phyloP scores from a whole-genome alignment of 208 protist species.

The Porcisia deanei region DNA sequence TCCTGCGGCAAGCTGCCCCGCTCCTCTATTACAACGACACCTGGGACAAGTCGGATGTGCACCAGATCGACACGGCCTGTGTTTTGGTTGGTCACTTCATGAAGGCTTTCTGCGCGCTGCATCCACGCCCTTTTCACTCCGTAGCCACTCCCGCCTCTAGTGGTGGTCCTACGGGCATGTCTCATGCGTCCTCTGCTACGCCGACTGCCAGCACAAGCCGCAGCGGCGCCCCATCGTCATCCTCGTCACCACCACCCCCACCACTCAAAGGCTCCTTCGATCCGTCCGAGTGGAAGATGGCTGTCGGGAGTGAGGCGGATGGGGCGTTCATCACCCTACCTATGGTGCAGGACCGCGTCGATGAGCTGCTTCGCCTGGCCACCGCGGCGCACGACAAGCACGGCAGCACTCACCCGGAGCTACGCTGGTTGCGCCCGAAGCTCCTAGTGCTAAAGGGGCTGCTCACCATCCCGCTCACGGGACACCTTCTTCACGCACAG shows the following conservation, averaged over 20 bases:
- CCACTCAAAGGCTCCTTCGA: neutral
- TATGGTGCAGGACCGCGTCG: slow-evolving; percentile 66
- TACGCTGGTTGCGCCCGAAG: slow-evolving; percentile 77
- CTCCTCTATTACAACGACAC: slow-evolving; percentile 74
- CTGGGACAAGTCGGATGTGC: slow-evolving; percentile 69
- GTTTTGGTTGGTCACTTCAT: slow-evolving; percentile 82
- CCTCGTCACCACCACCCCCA: neutral
- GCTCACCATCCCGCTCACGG: slow-evolving; percentile 66
- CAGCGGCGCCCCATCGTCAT: neutral
- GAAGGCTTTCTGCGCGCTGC: slow-evolving; percentile 68
- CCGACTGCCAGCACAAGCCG: neutral
- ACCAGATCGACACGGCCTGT: slow-evolving; percentile 71
- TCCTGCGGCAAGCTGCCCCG: slow-evolving; percentile 61
- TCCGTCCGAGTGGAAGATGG: slow-evolving; percentile 40
- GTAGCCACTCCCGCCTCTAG: slow-evolving; percentile 14
- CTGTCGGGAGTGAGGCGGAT: slow-evolving; percentile 25
- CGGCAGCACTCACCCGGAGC: slow-evolving; percentile 28
- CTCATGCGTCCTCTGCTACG: neutral
- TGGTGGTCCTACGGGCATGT: neutral
- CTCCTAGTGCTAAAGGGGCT: slow-evolving; percentile 74
- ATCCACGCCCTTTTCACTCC: slow-evolving; percentile 64
- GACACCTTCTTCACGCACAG: slow-evolving; percentile 63
- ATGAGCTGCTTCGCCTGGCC: slow-evolving; percentile 58
- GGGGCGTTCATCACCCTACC: slow-evolving; percentile 42
- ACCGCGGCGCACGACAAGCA: slow-evolving; percentile 36